Conservation (phyloP, 495 filamentous ascomycete species). For the Lasiosphaeria ovina region DNA sequence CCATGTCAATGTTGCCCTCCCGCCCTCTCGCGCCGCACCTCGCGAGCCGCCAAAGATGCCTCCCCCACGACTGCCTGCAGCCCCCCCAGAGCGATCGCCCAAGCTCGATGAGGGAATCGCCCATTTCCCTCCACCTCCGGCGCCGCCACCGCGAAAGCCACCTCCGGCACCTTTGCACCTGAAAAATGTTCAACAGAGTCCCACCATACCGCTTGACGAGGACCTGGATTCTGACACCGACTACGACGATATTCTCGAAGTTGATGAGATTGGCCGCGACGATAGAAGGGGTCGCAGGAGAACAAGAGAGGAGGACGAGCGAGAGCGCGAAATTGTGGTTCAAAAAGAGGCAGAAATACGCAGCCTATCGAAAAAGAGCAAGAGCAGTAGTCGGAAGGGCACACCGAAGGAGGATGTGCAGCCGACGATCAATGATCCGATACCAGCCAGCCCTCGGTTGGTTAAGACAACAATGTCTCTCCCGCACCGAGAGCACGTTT, state of each 20-base stretch:
- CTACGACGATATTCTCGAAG: constrained; percentile 73
- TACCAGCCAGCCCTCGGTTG: constrained; percentile 34
- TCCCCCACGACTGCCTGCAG: constrained; percentile 40
- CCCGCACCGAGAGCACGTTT: constrained; percentile 21
- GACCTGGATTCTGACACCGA: constrained; percentile 74
- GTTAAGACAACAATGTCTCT: constrained; percentile 28
- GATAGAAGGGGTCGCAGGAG: constrained; percentile 74
- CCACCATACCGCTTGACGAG: constrained; percentile 45
- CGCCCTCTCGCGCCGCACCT: constrained; percentile 48
- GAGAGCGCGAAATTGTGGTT: constrained; percentile 65
- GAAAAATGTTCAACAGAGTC: constrained; percentile 45
- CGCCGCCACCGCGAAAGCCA: constrained; percentile 67
- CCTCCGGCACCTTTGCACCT: constrained; percentile 85
- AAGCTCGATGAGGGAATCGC: constrained; percentile 46
- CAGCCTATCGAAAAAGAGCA: constrained; percentile 64
- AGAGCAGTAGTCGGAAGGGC: constrained; percentile 46
- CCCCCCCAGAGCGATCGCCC: constrained; percentile 41
- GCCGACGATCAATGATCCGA: constrained; percentile 14
- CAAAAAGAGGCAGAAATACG: constrained; percentile 61
- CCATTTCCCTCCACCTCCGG: constrained; percentile 45
- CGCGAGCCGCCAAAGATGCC: constrained; percentile 45
- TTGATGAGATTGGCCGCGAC: constrained; percentile 54
- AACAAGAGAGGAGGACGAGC: constrained; percentile 86
- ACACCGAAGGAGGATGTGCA: constrained; percentile 34
- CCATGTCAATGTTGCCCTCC: constrained; percentile 43